Conservation (phyloP, 257 asterid genomes). For the Forsythia viridissima region DNA sequence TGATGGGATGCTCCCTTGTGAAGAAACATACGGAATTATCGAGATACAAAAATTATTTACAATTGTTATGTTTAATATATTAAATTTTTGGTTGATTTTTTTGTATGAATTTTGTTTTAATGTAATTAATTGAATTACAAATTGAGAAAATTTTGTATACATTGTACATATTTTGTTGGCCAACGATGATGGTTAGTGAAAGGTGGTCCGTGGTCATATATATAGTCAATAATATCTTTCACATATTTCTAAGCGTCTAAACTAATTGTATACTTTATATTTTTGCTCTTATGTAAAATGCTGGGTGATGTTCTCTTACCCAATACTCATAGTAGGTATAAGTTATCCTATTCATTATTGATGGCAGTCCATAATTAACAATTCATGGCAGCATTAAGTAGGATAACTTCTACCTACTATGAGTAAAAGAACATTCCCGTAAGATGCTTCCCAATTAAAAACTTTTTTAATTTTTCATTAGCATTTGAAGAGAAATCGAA, state of each 20-base stretch:
- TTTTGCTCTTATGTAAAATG: no score
- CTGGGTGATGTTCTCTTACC: no score
- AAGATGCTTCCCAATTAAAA: background rate
- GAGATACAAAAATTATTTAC: background rate
- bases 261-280: no score
- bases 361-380: no score
- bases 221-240: background rate
- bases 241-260: no score
- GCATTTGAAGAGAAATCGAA: background rate
- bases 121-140: no score
- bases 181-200: background rate
- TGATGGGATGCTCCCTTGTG: constrained; percentile 6
- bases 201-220: background rate
- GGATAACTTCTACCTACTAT: no score
- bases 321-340: no score
- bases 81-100: background rate
- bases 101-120: background rate
- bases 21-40: constrained; percentile 12
- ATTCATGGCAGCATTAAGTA: no score
- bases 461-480: background rate
- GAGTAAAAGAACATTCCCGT: no score
- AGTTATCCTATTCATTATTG: no score
- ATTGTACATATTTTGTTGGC: background rate
- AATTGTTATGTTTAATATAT: background rate
- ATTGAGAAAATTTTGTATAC: no score